phyloP scores from a whole-genome alignment of 1,139 yeast genomes.

The Blastobotrys raffinosifermentans region DNA sequence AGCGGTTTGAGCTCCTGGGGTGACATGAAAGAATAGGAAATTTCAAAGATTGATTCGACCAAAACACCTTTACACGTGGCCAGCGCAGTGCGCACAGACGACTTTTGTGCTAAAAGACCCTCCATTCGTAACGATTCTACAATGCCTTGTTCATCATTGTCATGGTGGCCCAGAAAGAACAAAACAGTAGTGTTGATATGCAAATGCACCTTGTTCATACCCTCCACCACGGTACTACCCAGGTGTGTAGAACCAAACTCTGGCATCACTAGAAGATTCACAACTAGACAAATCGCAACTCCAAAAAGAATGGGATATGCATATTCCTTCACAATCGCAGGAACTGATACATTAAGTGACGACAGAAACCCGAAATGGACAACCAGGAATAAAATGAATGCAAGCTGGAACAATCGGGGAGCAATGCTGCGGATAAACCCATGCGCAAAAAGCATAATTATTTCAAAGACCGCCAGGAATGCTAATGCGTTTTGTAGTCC shows the following conservation, averaged over 20 bases:
- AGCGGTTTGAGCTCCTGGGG: constrained; percentile 39
- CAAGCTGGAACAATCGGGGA: constrained; percentile 42
- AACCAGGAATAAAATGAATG: constrained; percentile 42
- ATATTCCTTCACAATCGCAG: constrained; percentile 33
- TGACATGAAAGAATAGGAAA: constrained; percentile 43
- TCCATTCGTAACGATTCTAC: constrained; percentile 14
- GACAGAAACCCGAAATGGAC: constrained; percentile 44
- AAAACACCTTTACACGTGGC: constrained; percentile 37
- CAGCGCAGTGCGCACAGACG: constrained; percentile 32
- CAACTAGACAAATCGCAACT: constrained; percentile 38
- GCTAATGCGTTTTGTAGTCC: constrained; percentile 37
- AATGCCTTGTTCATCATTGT: constrained; percentile 13
- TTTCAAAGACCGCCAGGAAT: constrained; percentile 40
- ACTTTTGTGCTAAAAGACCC: constrained; percentile 19
- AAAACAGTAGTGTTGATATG: constrained; percentile 36
- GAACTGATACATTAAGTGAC: constrained; percentile 28
- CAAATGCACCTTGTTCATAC: constrained; percentile 38
- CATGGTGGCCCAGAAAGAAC: constrained; percentile 32
- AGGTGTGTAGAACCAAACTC: constrained; percentile 47
- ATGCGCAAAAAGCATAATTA: constrained; percentile 41
- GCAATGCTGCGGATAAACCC: constrained; percentile 46
- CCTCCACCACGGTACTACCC: constrained; percentile 39
- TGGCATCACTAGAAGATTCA: constrained; percentile 42
- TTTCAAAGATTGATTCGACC: constrained; percentile 44
- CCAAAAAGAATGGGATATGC: constrained; percentile 42